A percentile compares a stretch with the other conserved stretches of the same genome.
Conservation (phyloP, 805 yeast species). For the Nakazawaea holstii region DNA sequence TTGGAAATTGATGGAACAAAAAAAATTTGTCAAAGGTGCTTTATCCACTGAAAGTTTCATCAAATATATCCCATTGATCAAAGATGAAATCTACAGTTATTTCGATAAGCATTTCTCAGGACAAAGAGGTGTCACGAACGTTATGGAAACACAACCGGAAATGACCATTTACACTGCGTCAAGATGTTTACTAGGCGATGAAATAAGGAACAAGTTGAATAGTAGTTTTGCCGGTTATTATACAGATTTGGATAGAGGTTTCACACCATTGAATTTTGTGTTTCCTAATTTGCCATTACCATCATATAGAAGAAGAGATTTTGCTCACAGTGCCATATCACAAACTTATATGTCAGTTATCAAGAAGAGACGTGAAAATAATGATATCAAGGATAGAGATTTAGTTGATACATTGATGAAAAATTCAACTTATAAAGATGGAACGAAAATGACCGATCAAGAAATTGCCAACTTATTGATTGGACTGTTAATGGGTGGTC, state of each 20-base stretch:
- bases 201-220: conserved; percentile 78
- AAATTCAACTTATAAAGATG: conserved; percentile 85
- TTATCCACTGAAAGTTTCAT: conserved; percentile 81
- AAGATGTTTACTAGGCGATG: conserved; percentile 85
- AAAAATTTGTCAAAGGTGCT: conserved; percentile 91
- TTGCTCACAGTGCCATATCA: conserved; percentile 80
- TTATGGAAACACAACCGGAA: conserved; percentile 86
- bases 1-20: conserved; percentile 92
- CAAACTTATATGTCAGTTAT: conserved; percentile 78
- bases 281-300: conserved; percentile 91
- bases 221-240: conserved; percentile 80
- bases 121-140: conserved; percentile 48
- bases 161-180: conserved; percentile 96
- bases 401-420: conserved; percentile 84
- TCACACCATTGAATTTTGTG: conserved; percentile 92
- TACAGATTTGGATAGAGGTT: conserved; percentile 92
- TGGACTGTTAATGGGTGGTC: conserved; percentile 98
- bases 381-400: conserved; percentile 81
- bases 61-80: conserved; percentile 82
- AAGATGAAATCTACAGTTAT: conserved; percentile 69
- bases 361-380: conserved; percentile 61
- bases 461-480: conserved; percentile 91
- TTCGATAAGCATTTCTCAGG: conserved; percentile 51
- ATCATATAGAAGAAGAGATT: conserved; percentile 72
- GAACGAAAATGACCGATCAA: conserved; percentile 88